Percentiles rank a stretch among this genome's conserved stretches.
Conservation (phyloP, 345 rosid species). For the Balakata baccata region DNA sequence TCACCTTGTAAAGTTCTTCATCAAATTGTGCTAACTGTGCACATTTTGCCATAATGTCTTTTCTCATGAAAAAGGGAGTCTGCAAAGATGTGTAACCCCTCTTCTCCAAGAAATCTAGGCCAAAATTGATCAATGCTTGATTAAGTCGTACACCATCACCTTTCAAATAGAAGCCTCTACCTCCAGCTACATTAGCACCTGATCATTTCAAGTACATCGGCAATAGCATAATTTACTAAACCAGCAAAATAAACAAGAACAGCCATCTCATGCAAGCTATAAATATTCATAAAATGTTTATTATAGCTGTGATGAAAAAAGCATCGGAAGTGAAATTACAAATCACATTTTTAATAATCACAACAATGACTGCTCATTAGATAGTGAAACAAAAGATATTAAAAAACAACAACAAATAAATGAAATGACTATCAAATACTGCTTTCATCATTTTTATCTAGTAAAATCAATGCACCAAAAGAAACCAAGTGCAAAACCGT, state of each 20-base stretch:
- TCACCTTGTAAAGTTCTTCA: conserved; percentile 92
- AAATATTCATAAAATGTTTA: no score
- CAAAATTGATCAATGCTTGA: conserved; percentile 87
- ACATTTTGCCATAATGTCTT: conserved; percentile 89
- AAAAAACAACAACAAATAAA: no score
- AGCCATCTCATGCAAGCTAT: no score
- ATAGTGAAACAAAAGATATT: neutral
- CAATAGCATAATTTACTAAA: neutral
- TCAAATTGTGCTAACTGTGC: conserved; percentile 92
- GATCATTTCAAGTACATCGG: conserved; percentile 13
- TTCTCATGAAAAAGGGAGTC: conserved; percentile 88
- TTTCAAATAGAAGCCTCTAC: conserved; percentile 80
- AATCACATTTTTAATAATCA: neutral
- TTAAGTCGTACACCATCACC: conserved; percentile 84
- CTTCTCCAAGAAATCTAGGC: conserved; percentile 64
- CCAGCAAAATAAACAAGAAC: neutral
- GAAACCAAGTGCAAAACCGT: no score
- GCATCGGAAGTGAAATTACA: neutral
- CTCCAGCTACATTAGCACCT: conserved; percentile 90
- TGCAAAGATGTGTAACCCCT: conserved; percentile 68
- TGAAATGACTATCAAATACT: no score
- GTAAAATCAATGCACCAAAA: no score
- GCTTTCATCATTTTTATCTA: no score
- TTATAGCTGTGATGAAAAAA: no score
- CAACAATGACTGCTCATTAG: neutral